Percentiles rank a stretch among this genome's conserved stretches.
phyloP scores from a whole-genome alignment of 1,284 basidiomycete genomes.

The Rhodotorula sp. region DNA sequence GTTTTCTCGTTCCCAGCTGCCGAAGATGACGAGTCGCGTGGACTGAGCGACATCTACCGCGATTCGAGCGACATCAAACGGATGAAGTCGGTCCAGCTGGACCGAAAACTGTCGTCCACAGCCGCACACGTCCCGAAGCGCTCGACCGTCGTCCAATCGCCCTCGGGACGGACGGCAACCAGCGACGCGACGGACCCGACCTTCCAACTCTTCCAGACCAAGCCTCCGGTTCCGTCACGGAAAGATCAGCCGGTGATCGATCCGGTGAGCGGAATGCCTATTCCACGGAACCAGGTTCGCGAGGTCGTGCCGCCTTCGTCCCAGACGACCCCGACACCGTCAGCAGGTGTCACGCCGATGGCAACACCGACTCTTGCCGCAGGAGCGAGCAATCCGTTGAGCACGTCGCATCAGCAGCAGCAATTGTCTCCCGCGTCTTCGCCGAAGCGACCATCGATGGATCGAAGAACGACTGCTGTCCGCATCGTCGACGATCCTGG shows the following conservation, averaged over 20 bases:
- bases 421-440: conserved; percentile 27
- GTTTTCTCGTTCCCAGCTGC: background rate
- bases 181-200: conserved; percentile 55
- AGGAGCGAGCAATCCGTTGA: background rate
- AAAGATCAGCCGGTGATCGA: conserved; percentile 42
- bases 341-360: background rate
- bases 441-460: conserved; percentile 40
- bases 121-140: conserved; percentile 87
- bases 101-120: conserved; percentile 84
- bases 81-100: conserved; percentile 85
- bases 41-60: conserved; percentile 61
- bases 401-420: conserved; percentile 26
- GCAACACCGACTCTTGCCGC: background rate
- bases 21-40: conserved; percentile 33
- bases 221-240: conserved; percentile 39
- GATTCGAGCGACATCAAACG: conserved; percentile 88
- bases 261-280: conserved; percentile 41
- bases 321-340: background rate
- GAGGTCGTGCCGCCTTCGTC: conserved; percentile 2
- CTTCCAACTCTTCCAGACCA: conserved; percentile 38
- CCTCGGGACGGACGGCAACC: conserved; percentile 81
- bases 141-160: conserved; percentile 92
- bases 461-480: conserved; percentile 43
- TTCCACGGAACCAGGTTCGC: conserved; percentile 47
- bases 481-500: conserved; percentile 43